Percentiles rank a stretch among this genome's conserved stretches.
phyloP scores from a whole-genome alignment of 2,329 filamentous ascomycete species.

The Aureobasidium sp. region DNA sequence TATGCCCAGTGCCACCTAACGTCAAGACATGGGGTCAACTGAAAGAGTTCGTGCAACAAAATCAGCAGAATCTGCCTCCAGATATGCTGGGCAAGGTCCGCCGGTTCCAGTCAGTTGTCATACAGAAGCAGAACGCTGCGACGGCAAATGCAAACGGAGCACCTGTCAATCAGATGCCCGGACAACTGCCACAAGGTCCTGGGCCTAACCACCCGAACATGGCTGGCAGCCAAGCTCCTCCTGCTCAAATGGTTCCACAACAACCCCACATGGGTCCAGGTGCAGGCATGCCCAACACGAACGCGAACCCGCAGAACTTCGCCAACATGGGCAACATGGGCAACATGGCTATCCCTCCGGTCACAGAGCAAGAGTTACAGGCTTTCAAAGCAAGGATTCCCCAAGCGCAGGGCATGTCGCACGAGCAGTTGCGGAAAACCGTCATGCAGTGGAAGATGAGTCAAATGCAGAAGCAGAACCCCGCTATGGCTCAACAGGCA shows the following conservation, averaged over 20 bases:
- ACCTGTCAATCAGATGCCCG: constrained; percentile 12
- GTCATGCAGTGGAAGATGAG: constrained; percentile 18
- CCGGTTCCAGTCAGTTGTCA: not conserved
- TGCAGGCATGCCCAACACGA: constrained; percentile 17
- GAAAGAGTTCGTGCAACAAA: constrained; percentile 44
- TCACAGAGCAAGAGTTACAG: constrained; percentile 34
- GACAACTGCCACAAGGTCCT: not conserved
- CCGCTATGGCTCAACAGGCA: not conserved
- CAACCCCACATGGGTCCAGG: constrained; percentile 19
- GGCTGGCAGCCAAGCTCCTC: constrained; percentile 26
- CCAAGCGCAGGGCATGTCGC: constrained; percentile 24
- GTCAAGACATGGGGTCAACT: constrained; percentile 49
- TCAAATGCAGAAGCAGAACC: constrained; percentile 15
- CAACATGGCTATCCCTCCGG: constrained; percentile 19
- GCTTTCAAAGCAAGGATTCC: constrained; percentile 23
- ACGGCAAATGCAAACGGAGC: not conserved
- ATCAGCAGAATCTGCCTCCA: constrained; percentile 34
- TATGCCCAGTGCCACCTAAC: constrained; percentile 35
- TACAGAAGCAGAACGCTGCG: constrained; percentile 4
- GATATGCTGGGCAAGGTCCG: constrained; percentile 33
- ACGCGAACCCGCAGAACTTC: not conserved
- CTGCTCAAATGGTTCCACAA: constrained; percentile 31
- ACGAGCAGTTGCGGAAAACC: constrained; percentile 35
- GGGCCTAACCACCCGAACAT: not conserved
- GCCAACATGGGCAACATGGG: not conserved